These are phyloP conservation scores for Phialophora tarda DNA, from an alignment of 2,329 filamentous ascomycete genomes.

Conservation along the genomic window DNA sequence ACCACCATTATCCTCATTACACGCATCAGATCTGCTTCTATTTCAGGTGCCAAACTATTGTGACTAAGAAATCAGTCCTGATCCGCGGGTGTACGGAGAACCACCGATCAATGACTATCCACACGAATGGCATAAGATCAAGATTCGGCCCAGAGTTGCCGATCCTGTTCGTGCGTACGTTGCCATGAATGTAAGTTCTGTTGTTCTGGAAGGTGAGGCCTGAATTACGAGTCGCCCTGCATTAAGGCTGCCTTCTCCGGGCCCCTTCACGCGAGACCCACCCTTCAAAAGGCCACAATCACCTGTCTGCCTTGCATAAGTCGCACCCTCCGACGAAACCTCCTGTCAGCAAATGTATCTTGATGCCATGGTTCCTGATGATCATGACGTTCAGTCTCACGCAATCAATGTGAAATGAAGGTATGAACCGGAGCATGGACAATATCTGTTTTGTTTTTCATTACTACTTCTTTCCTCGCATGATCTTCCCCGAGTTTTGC, in stretches of 20 bases:
- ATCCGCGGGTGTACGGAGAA: not conserved
- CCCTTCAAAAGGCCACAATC: slow-evolving; percentile 11
- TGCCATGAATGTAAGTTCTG: not conserved
- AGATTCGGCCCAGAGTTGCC: not conserved
- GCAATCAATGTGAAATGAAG: not conserved
- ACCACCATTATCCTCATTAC: not conserved
- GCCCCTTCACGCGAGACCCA: not conserved
- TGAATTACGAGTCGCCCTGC: slow-evolving; percentile 1
- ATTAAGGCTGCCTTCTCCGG: slow-evolving; percentile 1
- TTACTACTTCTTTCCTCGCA: slow-evolving; percentile 20
- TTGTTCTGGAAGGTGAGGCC: slow-evolving; percentile 1
- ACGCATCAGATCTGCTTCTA: not conserved
- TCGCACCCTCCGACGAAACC: not conserved
- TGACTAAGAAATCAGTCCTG: not conserved
- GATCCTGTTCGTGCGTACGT: not conserved
- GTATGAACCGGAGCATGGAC: not conserved
- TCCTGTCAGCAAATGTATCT: not conserved
- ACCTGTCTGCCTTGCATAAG: slow-evolving; percentile 16
- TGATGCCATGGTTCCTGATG: slow-evolving; percentile 9
- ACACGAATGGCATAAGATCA: not conserved
- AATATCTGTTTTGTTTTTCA: slow-evolving; percentile 12
- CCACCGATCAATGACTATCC: not conserved
- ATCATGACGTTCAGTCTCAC: slow-evolving; percentile 18
- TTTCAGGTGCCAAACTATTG: not conserved
- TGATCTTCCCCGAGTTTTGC: slow-evolving; percentile 17